Conservation (phyloP, 108 stramenopile genomes). For the Nitzschia sp. region DNA sequence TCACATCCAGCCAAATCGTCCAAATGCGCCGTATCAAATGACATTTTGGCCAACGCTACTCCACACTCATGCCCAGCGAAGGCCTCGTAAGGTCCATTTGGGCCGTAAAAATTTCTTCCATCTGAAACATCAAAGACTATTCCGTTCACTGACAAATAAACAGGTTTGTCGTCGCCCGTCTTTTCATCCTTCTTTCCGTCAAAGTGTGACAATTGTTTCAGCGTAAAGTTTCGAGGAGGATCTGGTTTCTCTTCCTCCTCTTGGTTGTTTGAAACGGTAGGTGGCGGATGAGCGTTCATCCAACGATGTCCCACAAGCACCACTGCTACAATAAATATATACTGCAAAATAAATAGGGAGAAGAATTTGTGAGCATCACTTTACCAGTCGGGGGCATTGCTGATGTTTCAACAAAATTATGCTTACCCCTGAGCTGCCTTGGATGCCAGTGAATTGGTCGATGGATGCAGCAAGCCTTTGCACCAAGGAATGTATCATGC, state of each 20-base stretch:
- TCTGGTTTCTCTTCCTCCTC: slow-evolving; percentile 50
- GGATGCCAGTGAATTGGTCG: slow-evolving; percentile 40
- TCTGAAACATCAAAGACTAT: slow-evolving; percentile 93
- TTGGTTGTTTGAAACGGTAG: background rate
- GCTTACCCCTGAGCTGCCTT: slow-evolving; percentile 52
- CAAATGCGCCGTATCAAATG: slow-evolving; percentile 84
- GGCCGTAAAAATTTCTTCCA: slow-evolving; percentile 92
- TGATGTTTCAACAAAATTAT: no score
- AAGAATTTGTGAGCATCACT: no score
- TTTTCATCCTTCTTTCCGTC: slow-evolving; percentile 76
- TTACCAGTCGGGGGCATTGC: no score
- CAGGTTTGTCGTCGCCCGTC: slow-evolving; percentile 75
- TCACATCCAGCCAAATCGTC: slow-evolving; percentile 75
- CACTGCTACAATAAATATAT: slow-evolving; percentile 36
- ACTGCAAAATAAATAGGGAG: slow-evolving; percentile 26
- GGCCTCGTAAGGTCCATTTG: slow-evolving; percentile 86
- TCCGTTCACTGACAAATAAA: slow-evolving; percentile 89
- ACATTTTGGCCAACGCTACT: slow-evolving; percentile 91
- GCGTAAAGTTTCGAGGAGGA: slow-evolving; percentile 86
- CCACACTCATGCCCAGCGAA: slow-evolving; percentile 98
- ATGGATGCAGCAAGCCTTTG: slow-evolving; percentile 20
- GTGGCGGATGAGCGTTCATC: slow-evolving; percentile 23
- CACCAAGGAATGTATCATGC: slow-evolving; percentile 16
- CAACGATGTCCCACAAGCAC: slow-evolving; percentile 36
- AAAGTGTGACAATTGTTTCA: slow-evolving; percentile 68